These are phyloP conservation scores for Huntiella bhutanensis DNA, from an alignment of 2,329 filamentous ascomycete species.

Conservation along the genomic window DNA sequence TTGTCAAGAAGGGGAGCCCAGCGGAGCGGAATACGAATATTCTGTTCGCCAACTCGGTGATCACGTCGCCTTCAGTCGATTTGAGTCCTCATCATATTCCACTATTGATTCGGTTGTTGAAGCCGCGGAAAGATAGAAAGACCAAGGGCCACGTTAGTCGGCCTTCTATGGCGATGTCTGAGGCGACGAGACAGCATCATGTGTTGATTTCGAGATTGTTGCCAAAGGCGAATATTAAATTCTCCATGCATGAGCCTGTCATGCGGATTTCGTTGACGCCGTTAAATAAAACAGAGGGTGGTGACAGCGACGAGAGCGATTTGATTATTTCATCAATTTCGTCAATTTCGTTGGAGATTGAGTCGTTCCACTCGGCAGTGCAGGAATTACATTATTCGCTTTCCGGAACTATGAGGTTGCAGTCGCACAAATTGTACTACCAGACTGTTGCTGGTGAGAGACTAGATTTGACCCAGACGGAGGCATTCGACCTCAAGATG, in stretches of 20 bases:
- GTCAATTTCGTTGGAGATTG: constrained; percentile 77
- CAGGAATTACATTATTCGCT: constrained; percentile 77
- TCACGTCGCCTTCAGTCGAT: constrained; percentile 89
- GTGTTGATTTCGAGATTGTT: constrained; percentile 73
- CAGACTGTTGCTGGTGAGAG: constrained; percentile 68
- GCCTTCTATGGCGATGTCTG: not conserved
- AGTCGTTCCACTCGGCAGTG: constrained; percentile 81
- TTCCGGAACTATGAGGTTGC: constrained; percentile 60
- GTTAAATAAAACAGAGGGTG: constrained; percentile 34
- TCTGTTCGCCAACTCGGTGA: constrained; percentile 83
- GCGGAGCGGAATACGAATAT: constrained; percentile 91
- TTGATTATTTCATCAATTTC: constrained; percentile 90
- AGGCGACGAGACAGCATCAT: constrained; percentile 32
- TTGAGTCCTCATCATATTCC: constrained; percentile 83
- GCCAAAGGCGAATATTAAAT: constrained; percentile 84
- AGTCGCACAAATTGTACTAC: constrained; percentile 83
- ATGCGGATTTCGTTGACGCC: constrained; percentile 74
- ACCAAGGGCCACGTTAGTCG: constrained; percentile 1
- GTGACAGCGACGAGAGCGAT: constrained; percentile 67
- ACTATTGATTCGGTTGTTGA: constrained; percentile 58
- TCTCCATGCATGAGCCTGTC: constrained; percentile 93
- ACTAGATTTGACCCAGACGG: constrained; percentile 73
- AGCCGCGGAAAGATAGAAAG: constrained; percentile 23
- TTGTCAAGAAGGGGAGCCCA: constrained; percentile 48
- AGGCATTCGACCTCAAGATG: constrained; percentile 71